These are phyloP conservation scores for Linaria vulgaris DNA, from an alignment of 257 asterid species.

Conservation along the genomic window DNA sequence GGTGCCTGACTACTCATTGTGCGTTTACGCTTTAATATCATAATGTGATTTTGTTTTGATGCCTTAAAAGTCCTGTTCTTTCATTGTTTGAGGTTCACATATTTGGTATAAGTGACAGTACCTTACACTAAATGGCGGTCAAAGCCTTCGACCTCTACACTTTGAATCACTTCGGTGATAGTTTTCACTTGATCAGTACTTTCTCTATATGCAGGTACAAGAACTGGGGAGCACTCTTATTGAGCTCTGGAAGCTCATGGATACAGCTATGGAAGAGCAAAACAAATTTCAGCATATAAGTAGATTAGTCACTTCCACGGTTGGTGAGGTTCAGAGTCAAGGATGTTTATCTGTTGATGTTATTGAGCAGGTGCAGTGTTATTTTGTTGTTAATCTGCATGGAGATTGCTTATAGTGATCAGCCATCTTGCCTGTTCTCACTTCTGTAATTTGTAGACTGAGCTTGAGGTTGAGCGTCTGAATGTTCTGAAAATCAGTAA, in stretches of 20 bases:
- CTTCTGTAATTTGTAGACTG: slow-evolving; percentile 40
- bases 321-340: slow-evolving; percentile 40
- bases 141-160: slow-evolving; percentile 10
- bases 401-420: slow-evolving; percentile 18
- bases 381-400: slow-evolving; percentile 12
- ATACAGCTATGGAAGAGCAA: slow-evolving; percentile 53
- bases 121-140: slow-evolving; percentile 1
- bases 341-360: slow-evolving; percentile 62
- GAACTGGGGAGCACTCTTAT: slow-evolving; percentile 50
- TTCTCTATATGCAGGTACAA: slow-evolving; percentile 44
- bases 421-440: slow-evolving; percentile 21
- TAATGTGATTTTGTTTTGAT: slow-evolving; percentile 13
- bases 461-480: slow-evolving; percentile 58
- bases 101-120: slow-evolving; percentile 7
- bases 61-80: slow-evolving; percentile 12
- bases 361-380: slow-evolving; percentile 57
- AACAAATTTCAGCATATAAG: slow-evolving; percentile 49
- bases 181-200: slow-evolving; percentile 8
- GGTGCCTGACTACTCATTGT: background rate
- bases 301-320: slow-evolving; percentile 41
- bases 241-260: slow-evolving; percentile 70
- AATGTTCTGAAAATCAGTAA: slow-evolving; percentile 61
- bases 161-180: slow-evolving; percentile 13
- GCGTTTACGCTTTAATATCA: slow-evolving; percentile 8
- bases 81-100: background rate